These are phyloP conservation scores for Gaillardinia entomophila DNA, from an alignment of 805 yeast species.

Conservation along the genomic window DNA sequence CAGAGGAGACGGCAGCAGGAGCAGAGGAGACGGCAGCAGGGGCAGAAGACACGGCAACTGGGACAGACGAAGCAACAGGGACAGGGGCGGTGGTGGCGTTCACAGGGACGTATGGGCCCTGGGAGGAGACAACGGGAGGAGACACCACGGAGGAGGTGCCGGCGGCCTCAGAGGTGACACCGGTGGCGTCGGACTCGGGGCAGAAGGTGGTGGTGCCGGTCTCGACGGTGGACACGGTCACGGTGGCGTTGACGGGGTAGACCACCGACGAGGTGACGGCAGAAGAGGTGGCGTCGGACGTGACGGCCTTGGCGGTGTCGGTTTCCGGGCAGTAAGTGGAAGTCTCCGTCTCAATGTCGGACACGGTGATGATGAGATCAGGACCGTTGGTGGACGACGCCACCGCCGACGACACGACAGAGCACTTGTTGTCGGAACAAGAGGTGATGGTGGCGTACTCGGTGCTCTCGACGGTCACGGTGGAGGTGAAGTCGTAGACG, in stretches of 20 bases:
- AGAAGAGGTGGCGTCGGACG: not conserved
- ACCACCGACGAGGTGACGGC: slow-evolving; percentile 1
- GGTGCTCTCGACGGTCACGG: slow-evolving; percentile 6
- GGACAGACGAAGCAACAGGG: slow-evolving; percentile 1
- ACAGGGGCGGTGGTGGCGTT: slow-evolving; percentile 4
- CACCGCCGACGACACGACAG: slow-evolving; percentile 11
- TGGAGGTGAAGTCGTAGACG: not conserved
- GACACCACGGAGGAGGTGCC: slow-evolving; percentile 5
- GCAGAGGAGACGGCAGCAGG: slow-evolving; percentile 3
- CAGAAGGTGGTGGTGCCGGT: slow-evolving; percentile 5
- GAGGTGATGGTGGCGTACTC: slow-evolving; percentile 30
- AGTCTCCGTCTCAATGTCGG: not conserved
- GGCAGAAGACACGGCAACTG: too few relatives aligned
- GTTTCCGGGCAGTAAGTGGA: slow-evolving; percentile 13
- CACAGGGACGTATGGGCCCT: too few relatives aligned
- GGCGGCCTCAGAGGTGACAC: slow-evolving; percentile 6
- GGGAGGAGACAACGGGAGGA: too few relatives aligned
- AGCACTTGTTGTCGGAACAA: slow-evolving; percentile 27
- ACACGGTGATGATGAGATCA: not conserved
- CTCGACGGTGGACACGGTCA: not conserved
- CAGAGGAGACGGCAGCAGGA: slow-evolving; percentile 3
- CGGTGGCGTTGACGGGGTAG: slow-evolving; percentile 1
- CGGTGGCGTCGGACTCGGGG: slow-evolving; percentile 7
- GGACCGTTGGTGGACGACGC: slow-evolving; percentile 6
- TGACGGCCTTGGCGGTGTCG: slow-evolving; percentile 2